Conservation (phyloP, 768 basidiomycete genomes). For the Xerocomus potaroensis region DNA sequence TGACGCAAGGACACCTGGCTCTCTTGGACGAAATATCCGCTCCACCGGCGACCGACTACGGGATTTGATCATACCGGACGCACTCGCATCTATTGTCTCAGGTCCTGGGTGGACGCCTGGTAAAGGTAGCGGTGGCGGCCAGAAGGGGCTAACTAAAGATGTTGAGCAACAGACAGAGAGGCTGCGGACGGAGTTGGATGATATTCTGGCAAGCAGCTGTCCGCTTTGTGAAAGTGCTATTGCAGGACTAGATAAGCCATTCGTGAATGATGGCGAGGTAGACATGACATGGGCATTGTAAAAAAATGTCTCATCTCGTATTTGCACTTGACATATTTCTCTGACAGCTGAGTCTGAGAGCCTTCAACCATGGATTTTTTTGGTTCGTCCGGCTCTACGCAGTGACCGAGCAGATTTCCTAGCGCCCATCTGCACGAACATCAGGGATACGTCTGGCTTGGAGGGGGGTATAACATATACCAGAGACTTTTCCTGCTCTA, state of each 20-base stretch:
- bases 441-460: not conserved
- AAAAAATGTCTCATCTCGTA: not conserved
- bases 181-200: constrained; percentile 81
- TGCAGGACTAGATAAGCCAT: constrained; percentile 80
- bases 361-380: constrained; percentile 74
- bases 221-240: constrained; percentile 92
- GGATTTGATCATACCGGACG: constrained; percentile 92
- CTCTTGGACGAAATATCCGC: constrained; percentile 74
- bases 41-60: constrained; percentile 87
- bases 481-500: constrained; percentile 38
- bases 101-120: constrained; percentile 76
- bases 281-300: constrained; percentile 77
- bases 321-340: not conserved
- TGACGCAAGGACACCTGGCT: constrained; percentile 59
- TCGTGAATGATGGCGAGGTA: constrained; percentile 72
- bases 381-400: constrained; percentile 69
- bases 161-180: constrained; percentile 63
- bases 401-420: constrained; percentile 70
- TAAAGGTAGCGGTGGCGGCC: constrained; percentile 47
- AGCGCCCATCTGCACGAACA: constrained; percentile 63
- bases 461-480: constrained; percentile 6
- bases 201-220: constrained; percentile 83
- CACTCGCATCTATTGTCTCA: constrained; percentile 79
- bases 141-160: constrained; percentile 42
- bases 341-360: constrained; percentile 6